Conservation (phyloP, 176 grass and related monocot species). For the Elymus sibiricus region DNA sequence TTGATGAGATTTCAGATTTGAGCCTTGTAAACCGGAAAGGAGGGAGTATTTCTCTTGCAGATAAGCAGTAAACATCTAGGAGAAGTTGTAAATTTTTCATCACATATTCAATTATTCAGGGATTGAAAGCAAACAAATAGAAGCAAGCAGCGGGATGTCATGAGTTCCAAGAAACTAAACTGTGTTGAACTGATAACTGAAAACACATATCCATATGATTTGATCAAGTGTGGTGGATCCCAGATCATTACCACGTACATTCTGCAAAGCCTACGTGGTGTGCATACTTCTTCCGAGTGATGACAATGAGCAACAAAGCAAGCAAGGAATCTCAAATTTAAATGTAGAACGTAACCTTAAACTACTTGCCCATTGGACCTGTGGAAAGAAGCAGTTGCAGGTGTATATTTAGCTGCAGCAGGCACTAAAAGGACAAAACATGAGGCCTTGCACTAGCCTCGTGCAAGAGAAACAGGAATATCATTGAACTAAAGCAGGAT, state of each 20-base stretch:
- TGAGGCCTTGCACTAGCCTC: not conserved
- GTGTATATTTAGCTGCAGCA: not conserved
- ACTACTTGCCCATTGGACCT: not conserved
- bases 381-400: not conserved
- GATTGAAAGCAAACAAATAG: slow-evolving; percentile 3
- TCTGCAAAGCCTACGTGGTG: not conserved
- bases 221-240: not conserved
- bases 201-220: not conserved
- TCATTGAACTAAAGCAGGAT: slow-evolving; percentile 54
- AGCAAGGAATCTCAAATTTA: not conserved
- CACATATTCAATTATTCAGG: slow-evolving; percentile 14
- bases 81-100: not conserved
- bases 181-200: not conserved
- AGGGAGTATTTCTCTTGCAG: not conserved
- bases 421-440: slow-evolving; percentile 2
- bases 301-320: not conserved
- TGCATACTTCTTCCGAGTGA: not conserved
- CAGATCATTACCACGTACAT: slow-evolving; percentile 12
- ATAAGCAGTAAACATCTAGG: slow-evolving; percentile 16
- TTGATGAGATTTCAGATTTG: too few species aligned
- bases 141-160: slow-evolving; percentile 2
- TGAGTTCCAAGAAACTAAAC: not conserved
- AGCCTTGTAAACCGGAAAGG: too few species aligned
- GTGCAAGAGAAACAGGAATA: not conserved
- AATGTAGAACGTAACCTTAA: slow-evolving; percentile 1